These are phyloP conservation scores for Pythium monospermum DNA, from an alignment of 352 stramenopile species.

Conservation along the genomic window DNA sequence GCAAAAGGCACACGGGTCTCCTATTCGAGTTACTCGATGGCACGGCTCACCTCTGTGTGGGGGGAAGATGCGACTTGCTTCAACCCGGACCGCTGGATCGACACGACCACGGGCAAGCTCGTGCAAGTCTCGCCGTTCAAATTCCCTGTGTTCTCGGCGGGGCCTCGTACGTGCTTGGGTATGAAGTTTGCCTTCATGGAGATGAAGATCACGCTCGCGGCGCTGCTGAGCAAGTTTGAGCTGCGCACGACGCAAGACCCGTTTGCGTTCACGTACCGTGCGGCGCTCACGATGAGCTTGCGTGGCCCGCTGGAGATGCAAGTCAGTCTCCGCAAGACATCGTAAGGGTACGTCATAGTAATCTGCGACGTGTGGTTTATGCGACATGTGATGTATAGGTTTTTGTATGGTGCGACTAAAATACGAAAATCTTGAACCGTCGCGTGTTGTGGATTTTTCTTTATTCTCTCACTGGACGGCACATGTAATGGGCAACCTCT, in stretches of 20 bases:
- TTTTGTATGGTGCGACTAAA: too few relatives aligned
- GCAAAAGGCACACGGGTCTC: constrained; percentile 32
- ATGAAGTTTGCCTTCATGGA: constrained; percentile 52
- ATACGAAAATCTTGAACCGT: not conserved
- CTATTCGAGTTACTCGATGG: constrained; percentile 41
- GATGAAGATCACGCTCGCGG: constrained; percentile 41
- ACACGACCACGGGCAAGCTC: constrained; percentile 31
- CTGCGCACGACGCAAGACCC: constrained; percentile 37
- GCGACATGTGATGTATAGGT: not conserved
- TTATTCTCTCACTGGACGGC: not conserved
- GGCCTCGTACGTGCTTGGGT: constrained; percentile 51
- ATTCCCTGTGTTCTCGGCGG: constrained; percentile 50
- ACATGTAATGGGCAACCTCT: not conserved
- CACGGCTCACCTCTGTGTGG: constrained; percentile 40
- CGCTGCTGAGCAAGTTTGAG: constrained; percentile 39
- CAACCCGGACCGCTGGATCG: constrained; percentile 64
- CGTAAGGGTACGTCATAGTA: too few relatives aligned
- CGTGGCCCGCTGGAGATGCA: constrained; percentile 19
- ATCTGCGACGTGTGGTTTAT: not conserved
- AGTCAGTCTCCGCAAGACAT: not conserved
- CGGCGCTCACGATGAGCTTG: constrained; percentile 37
- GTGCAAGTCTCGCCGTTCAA: constrained; percentile 37
- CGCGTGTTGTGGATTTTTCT: not conserved
- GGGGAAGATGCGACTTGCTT: constrained; percentile 44
- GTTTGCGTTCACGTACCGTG: constrained; percentile 31